A percentile compares a stretch with the other conserved stretches of the same genome.
Conservation (phyloP, 352 stramenopile genomes). For the Globisporangium sylvaticum region DNA sequence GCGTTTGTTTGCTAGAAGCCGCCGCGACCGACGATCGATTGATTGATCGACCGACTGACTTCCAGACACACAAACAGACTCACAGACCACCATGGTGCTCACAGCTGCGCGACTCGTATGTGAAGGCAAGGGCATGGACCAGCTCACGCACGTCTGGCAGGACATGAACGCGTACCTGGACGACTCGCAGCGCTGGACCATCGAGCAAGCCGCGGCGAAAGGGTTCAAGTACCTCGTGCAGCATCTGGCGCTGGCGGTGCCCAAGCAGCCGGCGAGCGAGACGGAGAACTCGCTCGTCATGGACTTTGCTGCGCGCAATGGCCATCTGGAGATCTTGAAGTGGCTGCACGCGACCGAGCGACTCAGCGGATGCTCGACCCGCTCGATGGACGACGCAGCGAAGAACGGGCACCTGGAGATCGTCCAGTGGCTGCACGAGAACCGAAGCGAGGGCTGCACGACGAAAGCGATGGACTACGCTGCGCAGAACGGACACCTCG, state of each 20-base stretch:
- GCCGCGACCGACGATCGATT: background rate
- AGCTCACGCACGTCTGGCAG: constrained; percentile 60
- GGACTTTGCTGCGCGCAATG: constrained; percentile 67
- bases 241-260: constrained; percentile 42
- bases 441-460: constrained; percentile 58
- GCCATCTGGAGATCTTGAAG: constrained; percentile 64
- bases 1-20: background rate
- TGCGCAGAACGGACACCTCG: constrained; percentile 47
- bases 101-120: constrained; percentile 51
- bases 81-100: constrained; percentile 36
- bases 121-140: constrained; percentile 30
- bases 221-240: constrained; percentile 68
- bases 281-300: constrained; percentile 53
- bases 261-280: constrained; percentile 16
- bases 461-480: constrained; percentile 63
- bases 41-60: background rate
- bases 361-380: constrained; percentile 46
- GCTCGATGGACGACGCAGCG: constrained; percentile 54
- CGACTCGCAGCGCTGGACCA: constrained; percentile 51
- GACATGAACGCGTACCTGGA: constrained; percentile 46
- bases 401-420: constrained; percentile 50
- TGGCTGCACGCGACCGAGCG: constrained; percentile 45
- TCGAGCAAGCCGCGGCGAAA: constrained; percentile 54
- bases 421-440: constrained; percentile 54
- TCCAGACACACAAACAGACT: background rate